These are phyloP conservation scores for Hymenochaete sp. DNA, from an alignment of 1,284 basidiomycete genomes.

Conservation along the genomic window DNA sequence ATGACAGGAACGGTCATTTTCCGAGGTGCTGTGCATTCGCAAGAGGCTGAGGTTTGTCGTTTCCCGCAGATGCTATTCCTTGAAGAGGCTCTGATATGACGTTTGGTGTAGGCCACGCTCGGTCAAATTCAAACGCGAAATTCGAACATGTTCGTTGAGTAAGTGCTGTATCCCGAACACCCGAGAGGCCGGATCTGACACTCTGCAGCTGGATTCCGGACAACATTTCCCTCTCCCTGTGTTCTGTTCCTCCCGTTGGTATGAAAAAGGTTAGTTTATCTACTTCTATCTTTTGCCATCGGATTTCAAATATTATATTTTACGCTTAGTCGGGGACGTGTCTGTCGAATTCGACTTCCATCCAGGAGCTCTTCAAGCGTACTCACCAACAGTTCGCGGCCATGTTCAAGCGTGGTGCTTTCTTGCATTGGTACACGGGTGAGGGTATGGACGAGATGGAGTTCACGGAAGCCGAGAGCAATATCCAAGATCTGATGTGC, in stretches of 20 bases:
- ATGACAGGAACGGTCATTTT: conserved; percentile 84
- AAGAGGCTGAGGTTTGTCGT: conserved; percentile 53
- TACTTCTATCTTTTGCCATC: conserved; percentile 6
- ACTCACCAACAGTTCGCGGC: conserved; percentile 66
- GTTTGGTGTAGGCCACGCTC: conserved; percentile 45
- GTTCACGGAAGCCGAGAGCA: conserved; percentile 85
- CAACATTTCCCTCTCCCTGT: conserved; percentile 73
- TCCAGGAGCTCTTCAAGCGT: conserved; percentile 87
- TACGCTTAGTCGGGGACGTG: conserved; percentile 57
- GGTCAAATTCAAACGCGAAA: conserved; percentile 61
- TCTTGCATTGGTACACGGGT: conserved; percentile 86
- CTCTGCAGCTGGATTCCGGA: conserved; percentile 71
- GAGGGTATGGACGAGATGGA: conserved; percentile 93
- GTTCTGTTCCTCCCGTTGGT: conserved; percentile 77
- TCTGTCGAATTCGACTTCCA: conserved; percentile 78
- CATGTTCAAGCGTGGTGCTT: conserved; percentile 81
- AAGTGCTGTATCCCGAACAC: conserved; percentile 23
- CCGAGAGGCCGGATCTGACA: background rate
- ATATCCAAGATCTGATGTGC: conserved; percentile 73
- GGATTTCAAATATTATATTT: conserved; percentile 3
- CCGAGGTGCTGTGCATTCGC: conserved; percentile 72
- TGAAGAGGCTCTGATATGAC: conserved; percentile 28
- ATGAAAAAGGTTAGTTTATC: conserved; percentile 45
- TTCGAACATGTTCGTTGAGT: conserved; percentile 73
- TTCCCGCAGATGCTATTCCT: conserved; percentile 21